Evolutionary conservation across 129 eudicot species (phyloP).

Genomic region (Centaurea solstitialis): DNA sequence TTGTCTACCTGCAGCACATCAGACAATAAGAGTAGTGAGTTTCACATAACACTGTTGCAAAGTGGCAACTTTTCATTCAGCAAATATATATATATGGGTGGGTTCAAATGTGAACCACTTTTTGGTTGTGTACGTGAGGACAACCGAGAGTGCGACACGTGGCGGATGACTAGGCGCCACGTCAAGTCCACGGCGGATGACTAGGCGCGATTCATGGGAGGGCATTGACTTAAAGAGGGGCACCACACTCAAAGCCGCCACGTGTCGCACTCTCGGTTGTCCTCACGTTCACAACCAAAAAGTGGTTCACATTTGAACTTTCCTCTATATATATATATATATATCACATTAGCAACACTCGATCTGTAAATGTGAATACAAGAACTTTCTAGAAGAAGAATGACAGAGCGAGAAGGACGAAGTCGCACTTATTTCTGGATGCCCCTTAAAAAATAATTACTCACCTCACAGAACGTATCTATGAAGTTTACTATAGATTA

Average conservation of each 20-base stretch:
- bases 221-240: no score
- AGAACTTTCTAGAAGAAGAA: neutral
- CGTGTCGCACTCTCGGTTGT: no score
- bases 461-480: neutral
- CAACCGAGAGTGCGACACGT: no score
- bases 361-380: neutral
- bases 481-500: neutral
- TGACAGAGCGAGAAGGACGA: neutral
- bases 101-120: no score
- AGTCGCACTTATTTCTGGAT: neutral
- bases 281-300: no score
- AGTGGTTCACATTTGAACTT: no score
- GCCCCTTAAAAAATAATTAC: neutral
- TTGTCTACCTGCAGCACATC: constrained; percentile 65
- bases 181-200: no score
- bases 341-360: neutral
- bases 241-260: no score
- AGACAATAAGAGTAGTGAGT: neutral
- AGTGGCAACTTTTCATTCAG: neutral
- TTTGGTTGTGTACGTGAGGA: no score
- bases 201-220: no score
- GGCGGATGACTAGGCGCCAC: no score
- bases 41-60: neutral
- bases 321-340: neutral
- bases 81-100: neutral